Evolutionary conservation across 371 early-diverging fungal genomes (phyloP).

Genomic region (Smittium culicis): DNA sequence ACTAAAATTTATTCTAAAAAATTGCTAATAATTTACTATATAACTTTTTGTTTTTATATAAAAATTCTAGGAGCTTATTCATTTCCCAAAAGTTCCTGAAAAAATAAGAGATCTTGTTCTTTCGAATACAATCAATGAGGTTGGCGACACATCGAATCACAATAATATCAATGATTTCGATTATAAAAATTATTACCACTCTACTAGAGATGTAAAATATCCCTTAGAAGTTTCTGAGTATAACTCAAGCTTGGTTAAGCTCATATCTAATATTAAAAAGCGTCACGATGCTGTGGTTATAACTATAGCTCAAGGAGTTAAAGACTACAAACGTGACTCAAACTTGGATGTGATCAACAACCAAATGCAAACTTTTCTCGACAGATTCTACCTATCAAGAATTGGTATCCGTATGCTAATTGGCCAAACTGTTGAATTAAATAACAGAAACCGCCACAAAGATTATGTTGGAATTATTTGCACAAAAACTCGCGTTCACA

Average conservation of each 20-base stretch:
- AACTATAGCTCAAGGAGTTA: slow-evolving; percentile 85
- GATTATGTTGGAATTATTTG: slow-evolving; percentile 94
- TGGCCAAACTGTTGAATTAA: slow-evolving; percentile 67
- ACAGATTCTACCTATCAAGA: slow-evolving; percentile 94
- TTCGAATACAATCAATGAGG: not conserved
- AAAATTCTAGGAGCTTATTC: slow-evolving; percentile 28
- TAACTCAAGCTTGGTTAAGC: slow-evolving; percentile 64
- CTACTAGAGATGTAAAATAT: slow-evolving; percentile 31
- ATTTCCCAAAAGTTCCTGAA: slow-evolving; percentile 42
- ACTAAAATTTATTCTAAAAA: slow-evolving; percentile 4
- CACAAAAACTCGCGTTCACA: slow-evolving; percentile 65
- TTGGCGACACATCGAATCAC: not conserved
- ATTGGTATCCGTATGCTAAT: slow-evolving; percentile 96
- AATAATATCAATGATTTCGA: not conserved
- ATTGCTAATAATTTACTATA: not conserved
- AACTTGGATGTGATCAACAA: slow-evolving; percentile 48
- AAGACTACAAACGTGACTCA: slow-evolving; percentile 71
- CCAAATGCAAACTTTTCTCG: slow-evolving; percentile 80
- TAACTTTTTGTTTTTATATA: not conserved
- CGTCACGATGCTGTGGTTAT: slow-evolving; percentile 90
- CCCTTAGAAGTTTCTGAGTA: slow-evolving; percentile 60
- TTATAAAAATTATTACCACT: slow-evolving; percentile 23
- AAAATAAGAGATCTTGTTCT: slow-evolving; percentile 6
- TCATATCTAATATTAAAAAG: slow-evolving; percentile 78
- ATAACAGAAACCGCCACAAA: slow-evolving; percentile 39